Conservation (phyloP, 2,329 filamentous ascomycete genomes). For the Colletotrichum cuscutae region DNA sequence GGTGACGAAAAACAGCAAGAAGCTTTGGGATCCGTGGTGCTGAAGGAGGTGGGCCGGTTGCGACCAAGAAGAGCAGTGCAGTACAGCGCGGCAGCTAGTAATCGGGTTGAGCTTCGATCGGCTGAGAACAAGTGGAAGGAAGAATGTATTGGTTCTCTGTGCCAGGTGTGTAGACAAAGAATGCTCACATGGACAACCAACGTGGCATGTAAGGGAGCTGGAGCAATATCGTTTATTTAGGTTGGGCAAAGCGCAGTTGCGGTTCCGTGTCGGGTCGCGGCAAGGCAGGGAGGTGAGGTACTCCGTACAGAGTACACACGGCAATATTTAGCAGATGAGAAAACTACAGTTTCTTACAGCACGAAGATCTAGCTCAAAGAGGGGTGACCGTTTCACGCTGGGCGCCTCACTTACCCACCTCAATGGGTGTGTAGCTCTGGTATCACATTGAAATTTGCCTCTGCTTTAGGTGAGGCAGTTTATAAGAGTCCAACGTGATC, state of each 20-base stretch:
- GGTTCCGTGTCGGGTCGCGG: conserved; percentile 2
- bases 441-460: too few relatives aligned
- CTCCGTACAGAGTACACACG: background rate
- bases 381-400: too few relatives aligned
- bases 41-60: background rate
- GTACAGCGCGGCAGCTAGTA: background rate
- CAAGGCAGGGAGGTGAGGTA: background rate
- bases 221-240: conserved; percentile 12
- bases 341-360: too few relatives aligned
- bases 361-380: too few relatives aligned
- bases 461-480: too few relatives aligned
- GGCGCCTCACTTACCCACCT: too few relatives aligned
- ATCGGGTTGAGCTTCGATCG: background rate
- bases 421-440: too few relatives aligned
- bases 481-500: too few relatives aligned
- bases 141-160: background rate
- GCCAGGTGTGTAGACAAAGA: background rate
- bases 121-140: background rate
- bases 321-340: too few relatives aligned
- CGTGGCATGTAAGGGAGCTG: conserved; percentile 29
- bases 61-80: background rate
- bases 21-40: background rate
- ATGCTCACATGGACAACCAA: background rate
- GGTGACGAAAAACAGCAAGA: background rate
- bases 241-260: background rate